Base-by-base conservation (phyloP, 768 basidiomycete species). In the Tricholoma sp. region DNA sequence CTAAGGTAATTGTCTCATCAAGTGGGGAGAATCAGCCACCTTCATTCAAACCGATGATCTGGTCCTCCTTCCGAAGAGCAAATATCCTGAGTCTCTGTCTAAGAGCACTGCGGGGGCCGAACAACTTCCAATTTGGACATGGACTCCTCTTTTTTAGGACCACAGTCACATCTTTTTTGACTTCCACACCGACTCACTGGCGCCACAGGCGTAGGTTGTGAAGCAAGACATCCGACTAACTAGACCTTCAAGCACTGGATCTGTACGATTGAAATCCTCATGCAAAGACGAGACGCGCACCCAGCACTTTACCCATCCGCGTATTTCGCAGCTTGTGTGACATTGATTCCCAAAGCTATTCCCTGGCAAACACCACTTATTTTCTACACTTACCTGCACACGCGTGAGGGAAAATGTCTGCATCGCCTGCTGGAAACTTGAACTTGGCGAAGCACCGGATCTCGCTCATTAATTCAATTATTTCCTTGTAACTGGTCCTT, bases 11-110 rank as follows among this genome's bases (percentile, higher is more conserved):
- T n/a, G n/a, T n/a, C n/a, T n/a, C n/a, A n/a, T n/a, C n/a, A 37
- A 79, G 75, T 70, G 71, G 37, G 75, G 71, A 8, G 83, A 84
- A 65, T 71, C 78, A 12, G 81, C 77, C 22, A 83, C 80, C 0
- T 85, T 86, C 63, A 61, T 80, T 22, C 77, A 83, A 14, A 73
- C 78, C 0, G 74, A 74, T 39, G 78, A 84, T 58, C 73, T 76
- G 0, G 59, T 56, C 1, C 67, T 83, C 4, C 81, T 84, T 67
- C 74, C 79, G 0, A 62, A 67, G n/a, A 59, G 54, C 5, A 62
- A 71, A 32, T 71, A 64, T 49, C 70, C 67, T 5, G 62, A 67
- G 11, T 64, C 61, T 9, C 43, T 79, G 37, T 49, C 68, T 61
- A 75, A 78, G 52, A 71, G 66, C 35, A 77, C 77, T 7, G 77